A percentile compares a stretch with the other conserved stretches of the same genome.
Evolutionary conservation across 768 basidiomycete genomes (phyloP).

Genomic region (Mycena galopus): DNA sequence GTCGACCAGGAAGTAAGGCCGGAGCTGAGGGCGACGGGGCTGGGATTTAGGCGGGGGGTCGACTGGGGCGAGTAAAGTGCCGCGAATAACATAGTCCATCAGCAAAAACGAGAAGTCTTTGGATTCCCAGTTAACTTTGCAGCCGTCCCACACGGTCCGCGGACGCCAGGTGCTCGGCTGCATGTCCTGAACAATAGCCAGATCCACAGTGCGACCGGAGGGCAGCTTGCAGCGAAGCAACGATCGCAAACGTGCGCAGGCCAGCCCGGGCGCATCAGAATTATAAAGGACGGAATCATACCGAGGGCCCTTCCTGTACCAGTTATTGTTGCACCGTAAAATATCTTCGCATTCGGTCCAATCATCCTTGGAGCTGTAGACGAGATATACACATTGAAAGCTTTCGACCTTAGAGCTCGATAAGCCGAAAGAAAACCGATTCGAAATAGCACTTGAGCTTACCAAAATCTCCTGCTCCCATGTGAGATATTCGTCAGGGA

Average conservation of each 20-base stretch:
- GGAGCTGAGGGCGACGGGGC: too few relatives aligned
- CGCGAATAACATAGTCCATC: constrained; percentile 38
- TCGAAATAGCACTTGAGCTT: too few relatives aligned
- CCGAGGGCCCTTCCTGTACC: not conserved
- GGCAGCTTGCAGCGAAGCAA: constrained; percentile 37
- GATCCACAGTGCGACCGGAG: constrained; percentile 37
- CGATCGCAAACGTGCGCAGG: constrained; percentile 27
- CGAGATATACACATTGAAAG: too few relatives aligned
- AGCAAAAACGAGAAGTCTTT: constrained; percentile 29
- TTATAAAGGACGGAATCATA: not conserved
- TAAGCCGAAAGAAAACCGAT: too few relatives aligned
- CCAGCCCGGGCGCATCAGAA: constrained; percentile 33
- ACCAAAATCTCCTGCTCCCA: not conserved
- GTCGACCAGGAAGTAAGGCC: not conserved
- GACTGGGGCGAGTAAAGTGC: constrained; percentile 15
- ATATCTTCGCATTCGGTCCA: not conserved
- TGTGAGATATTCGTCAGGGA: not conserved
- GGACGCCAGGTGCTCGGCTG: constrained; percentile 22
- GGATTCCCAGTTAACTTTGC: constrained; percentile 33
- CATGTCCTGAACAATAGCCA: constrained; percentile 33
- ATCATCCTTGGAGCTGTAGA: not conserved
- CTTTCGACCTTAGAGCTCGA: too few relatives aligned
- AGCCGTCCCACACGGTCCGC: constrained; percentile 37
- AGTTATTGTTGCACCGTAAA: not conserved
- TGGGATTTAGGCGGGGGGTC: not conserved